These are phyloP conservation scores for Ambrosiella cleistominuta DNA, from an alignment of 2,329 filamentous ascomycete species.

Conservation along the genomic window DNA sequence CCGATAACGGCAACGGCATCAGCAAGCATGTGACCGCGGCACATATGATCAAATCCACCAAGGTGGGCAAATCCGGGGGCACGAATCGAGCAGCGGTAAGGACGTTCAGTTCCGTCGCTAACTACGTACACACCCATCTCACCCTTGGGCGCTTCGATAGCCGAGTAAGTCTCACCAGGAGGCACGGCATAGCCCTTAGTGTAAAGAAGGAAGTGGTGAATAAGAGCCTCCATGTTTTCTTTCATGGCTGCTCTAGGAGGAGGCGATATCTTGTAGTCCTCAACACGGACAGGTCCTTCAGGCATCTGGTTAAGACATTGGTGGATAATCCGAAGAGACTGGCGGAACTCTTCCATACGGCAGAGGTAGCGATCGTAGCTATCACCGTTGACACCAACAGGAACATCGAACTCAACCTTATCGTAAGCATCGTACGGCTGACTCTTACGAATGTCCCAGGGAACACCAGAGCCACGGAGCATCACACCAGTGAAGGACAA, in stretches of 20 bases:
- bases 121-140: slow-evolving; percentile 98
- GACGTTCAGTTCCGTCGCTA: slow-evolving; percentile 87
- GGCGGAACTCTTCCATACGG: slow-evolving; percentile 98
- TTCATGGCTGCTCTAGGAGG: slow-evolving; percentile 98
- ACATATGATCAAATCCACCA: slow-evolving; percentile 82
- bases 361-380: slow-evolving; percentile 98
- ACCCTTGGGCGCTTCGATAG: slow-evolving; percentile 98
- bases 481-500: slow-evolving; percentile 94
- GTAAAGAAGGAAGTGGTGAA: slow-evolving; percentile 97
- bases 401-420: slow-evolving; percentile 94
- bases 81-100: slow-evolving; percentile 93
- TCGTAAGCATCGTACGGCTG: slow-evolving; percentile 96
- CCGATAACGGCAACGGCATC: slow-evolving; percentile 93
- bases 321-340: slow-evolving; percentile 94
- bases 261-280: slow-evolving; percentile 96
- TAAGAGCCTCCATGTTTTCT: slow-evolving; percentile 99
- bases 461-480: slow-evolving; percentile 89
- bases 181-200: slow-evolving; percentile 97
- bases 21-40: slow-evolving; percentile 79
- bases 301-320: slow-evolving; percentile 99
- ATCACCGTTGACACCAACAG: slow-evolving; percentile 90
- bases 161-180: slow-evolving; percentile 93
- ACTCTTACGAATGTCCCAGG: slow-evolving; percentile 92
- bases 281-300: slow-evolving; percentile 76
- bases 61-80: slow-evolving; percentile 94